A percentile compares a stretch with the other conserved stretches of the same genome.
phyloP scores from a whole-genome alignment of 2,329 filamentous ascomycete genomes.

The Herpotrichia juniperi region DNA sequence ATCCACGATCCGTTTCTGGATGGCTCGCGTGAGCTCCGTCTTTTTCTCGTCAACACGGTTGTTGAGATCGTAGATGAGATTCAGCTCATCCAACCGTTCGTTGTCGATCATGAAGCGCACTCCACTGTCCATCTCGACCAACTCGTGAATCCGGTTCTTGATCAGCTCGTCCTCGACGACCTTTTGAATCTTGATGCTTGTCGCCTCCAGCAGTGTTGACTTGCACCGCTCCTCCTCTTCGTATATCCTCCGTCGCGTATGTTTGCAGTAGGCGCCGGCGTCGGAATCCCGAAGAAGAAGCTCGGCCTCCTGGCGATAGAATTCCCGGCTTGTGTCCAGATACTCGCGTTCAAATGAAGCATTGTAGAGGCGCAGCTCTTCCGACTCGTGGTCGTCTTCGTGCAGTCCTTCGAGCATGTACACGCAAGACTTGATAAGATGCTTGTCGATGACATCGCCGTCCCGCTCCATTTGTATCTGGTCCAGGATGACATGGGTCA shows the following conservation, averaged over 20 bases:
- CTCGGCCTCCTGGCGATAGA: slow-evolving; percentile 79
- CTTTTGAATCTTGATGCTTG: slow-evolving; percentile 72
- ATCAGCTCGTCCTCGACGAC: slow-evolving; percentile 87
- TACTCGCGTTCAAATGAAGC: slow-evolving; percentile 83
- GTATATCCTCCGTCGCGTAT: slow-evolving; percentile 73
- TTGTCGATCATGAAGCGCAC: slow-evolving; percentile 91
- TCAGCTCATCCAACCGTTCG: slow-evolving; percentile 77
- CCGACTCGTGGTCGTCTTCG: slow-evolving; percentile 77
- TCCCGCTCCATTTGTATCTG: slow-evolving; percentile 92
- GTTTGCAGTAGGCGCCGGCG: slow-evolving; percentile 79
- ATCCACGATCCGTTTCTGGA: slow-evolving; percentile 78
- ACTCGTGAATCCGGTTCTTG: slow-evolving; percentile 74
- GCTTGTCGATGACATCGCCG: slow-evolving; percentile 85
- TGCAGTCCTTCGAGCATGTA: slow-evolving; percentile 91
- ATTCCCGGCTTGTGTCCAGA: slow-evolving; percentile 70
- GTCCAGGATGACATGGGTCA: slow-evolving; percentile 84
- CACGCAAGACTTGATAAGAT: slow-evolving; percentile 79
- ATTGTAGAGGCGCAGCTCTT: slow-evolving; percentile 81
- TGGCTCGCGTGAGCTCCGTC: slow-evolving; percentile 68
- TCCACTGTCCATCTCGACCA: slow-evolving; percentile 86
- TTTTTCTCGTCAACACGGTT: slow-evolving; percentile 78
- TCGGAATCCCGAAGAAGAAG: slow-evolving; percentile 77
- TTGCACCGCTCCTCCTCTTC: slow-evolving; percentile 85
- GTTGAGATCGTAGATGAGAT: slow-evolving; percentile 81
- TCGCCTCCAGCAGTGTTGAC: slow-evolving; percentile 77